Percentiles rank a stretch among this genome's conserved stretches.
phyloP scores from a whole-genome alignment of 352 stramenopile genomes.

The Globisporangium apiculatum region DNA sequence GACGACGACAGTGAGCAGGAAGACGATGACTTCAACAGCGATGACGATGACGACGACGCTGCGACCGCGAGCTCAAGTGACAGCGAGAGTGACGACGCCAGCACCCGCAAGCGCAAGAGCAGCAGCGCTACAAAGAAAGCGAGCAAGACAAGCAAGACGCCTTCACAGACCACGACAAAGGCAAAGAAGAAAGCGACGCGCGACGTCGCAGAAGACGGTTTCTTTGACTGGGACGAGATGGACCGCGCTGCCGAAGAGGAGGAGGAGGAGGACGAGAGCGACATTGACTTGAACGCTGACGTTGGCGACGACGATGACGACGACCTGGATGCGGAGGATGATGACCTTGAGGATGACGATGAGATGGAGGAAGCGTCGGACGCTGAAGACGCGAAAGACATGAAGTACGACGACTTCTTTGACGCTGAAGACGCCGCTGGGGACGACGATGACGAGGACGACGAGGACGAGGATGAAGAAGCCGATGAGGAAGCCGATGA shows the following conservation, averaged over 20 bases:
- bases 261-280: conserved; percentile 33
- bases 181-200: conserved; percentile 51
- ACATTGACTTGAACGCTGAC: conserved; percentile 22
- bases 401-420: conserved; percentile 63
- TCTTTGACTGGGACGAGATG: conserved; percentile 88
- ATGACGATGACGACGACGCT: conserved; percentile 16
- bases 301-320: conserved; percentile 23
- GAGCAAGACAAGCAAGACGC: conserved; percentile 11
- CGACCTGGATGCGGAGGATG: conserved; percentile 31
- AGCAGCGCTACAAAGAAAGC: conserved; percentile 25
- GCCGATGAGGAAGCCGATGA: conserved; percentile 47
- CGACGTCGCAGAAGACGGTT: conserved; percentile 70
- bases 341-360: conserved; percentile 33
- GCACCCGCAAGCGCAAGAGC: neutral
- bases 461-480: conserved; percentile 32
- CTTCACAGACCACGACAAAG: conserved; percentile 6
- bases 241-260: conserved; percentile 76
- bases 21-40: conserved; percentile 9
- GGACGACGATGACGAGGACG: conserved; percentile 37
- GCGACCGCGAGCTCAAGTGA: conserved; percentile 8
- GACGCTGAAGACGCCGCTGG: conserved; percentile 32
- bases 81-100: conserved; percentile 10
- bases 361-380: conserved; percentile 50
- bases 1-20: conserved; percentile 12
- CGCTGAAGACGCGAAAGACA: conserved; percentile 46